These are phyloP conservation scores for Aspergillus tanneri DNA, from an alignment of 2,329 filamentous ascomycete species.

Conservation along the genomic window DNA sequence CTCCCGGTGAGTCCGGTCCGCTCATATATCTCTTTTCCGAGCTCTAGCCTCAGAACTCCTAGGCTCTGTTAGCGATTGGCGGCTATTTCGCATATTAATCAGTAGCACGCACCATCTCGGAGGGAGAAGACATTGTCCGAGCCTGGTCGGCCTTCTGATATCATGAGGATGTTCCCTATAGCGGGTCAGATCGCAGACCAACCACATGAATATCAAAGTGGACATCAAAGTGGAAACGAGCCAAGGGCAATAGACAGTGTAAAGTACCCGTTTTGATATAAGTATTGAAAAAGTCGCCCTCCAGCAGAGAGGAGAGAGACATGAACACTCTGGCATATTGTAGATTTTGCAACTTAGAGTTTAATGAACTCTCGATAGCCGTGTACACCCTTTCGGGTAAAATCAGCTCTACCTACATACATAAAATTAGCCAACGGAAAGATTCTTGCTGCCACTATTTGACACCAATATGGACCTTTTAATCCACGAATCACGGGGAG, in stretches of 20 bases:
- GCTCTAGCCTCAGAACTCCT: slow-evolving; percentile 72
- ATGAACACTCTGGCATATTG: slow-evolving; percentile 70
- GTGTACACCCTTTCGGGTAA: slow-evolving; percentile 64
- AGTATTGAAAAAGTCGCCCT: slow-evolving; percentile 73
- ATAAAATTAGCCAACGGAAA: no score
- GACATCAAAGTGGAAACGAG: neutral
- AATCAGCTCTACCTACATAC: slow-evolving; percentile 60
- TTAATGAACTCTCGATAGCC: slow-evolving; percentile 54
- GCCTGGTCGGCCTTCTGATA: slow-evolving; percentile 72
- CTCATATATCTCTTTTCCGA: slow-evolving; percentile 81
- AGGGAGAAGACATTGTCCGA: slow-evolving; percentile 73
- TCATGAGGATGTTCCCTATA: slow-evolving; percentile 74
- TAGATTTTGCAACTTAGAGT: slow-evolving; percentile 38
- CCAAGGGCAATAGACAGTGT: no score
- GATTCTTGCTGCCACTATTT: no score
- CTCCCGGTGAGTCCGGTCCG: slow-evolving; percentile 75
- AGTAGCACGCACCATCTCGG: slow-evolving; percentile 56
- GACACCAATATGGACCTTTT: no score
- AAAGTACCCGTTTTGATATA: slow-evolving; percentile 74
- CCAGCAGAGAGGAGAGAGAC: slow-evolving; percentile 68
- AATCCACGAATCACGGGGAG: neutral
- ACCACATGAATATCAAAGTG: neutral
- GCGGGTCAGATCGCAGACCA: neutral
- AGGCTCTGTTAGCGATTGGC: neutral
- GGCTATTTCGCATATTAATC: neutral